phyloP scores from a whole-genome alignment of 2,329 filamentous ascomycete species.

The Botrytis galanthina region DNA sequence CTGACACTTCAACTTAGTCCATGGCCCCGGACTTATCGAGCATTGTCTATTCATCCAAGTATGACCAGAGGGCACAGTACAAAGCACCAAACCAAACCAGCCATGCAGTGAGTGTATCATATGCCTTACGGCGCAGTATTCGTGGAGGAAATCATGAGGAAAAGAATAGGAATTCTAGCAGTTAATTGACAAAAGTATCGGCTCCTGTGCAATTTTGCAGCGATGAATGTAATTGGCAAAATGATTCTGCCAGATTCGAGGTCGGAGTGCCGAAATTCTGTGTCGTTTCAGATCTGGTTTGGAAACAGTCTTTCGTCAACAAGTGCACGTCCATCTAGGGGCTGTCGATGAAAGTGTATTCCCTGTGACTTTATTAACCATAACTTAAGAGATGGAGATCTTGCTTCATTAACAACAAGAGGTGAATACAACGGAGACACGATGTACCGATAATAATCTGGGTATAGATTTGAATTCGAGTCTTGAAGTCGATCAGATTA shows the following conservation, averaged over 20 bases:
- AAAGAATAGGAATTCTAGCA: too few species aligned
- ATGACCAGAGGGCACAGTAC: background rate
- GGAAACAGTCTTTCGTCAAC: background rate
- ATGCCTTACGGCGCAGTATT: background rate
- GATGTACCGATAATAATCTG: background rate
- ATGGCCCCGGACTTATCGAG: too few species aligned
- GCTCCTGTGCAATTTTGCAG: background rate
- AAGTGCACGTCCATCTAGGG: background rate
- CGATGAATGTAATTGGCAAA: background rate
- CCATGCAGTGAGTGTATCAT: background rate
- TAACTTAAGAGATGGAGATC: background rate
- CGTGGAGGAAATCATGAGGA: background rate
- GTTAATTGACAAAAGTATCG: too few species aligned
- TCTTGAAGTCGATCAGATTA: background rate
- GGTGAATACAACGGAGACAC: background rate
- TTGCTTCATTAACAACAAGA: background rate
- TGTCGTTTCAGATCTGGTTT: conserved; percentile 4
- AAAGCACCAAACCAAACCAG: background rate
- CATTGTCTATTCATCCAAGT: too few species aligned
- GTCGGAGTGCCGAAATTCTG: background rate
- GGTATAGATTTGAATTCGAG: background rate
- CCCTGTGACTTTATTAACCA: background rate
- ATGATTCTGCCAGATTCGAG: background rate
- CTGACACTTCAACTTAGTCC: too few species aligned
- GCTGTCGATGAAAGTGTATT: background rate